These are phyloP conservation scores for Malus hybrid DNA, from an alignment of 331 rosid species.

Conservation along the genomic window DNA sequence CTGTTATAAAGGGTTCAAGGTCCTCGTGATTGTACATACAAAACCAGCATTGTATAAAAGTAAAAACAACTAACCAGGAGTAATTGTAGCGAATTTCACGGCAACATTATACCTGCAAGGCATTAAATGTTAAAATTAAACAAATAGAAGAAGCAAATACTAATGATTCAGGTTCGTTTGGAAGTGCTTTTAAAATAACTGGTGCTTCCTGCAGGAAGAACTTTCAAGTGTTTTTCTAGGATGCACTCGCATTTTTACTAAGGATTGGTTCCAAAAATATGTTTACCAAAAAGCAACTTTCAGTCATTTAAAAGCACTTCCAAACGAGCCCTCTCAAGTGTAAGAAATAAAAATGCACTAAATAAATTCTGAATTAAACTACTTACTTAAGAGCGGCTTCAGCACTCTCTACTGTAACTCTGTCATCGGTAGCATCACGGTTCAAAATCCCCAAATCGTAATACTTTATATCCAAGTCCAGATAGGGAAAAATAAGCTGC, in stretches of 20 bases:
- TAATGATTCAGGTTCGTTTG: too few species aligned
- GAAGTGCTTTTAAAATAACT: too few species aligned
- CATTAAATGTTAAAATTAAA: conserved; percentile 9
- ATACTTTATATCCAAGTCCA: conserved; percentile 89
- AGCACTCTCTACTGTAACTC: conserved; percentile 85
- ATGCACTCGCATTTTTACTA: too few species aligned
- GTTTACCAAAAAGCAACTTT: too few species aligned
- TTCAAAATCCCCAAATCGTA: conserved; percentile 82
- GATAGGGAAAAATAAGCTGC: conserved; percentile 88
- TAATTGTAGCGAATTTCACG: conserved; percentile 92
- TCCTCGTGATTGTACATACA: background rate
- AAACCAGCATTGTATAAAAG: conserved; percentile 5
- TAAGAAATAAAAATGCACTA: background rate
- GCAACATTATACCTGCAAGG: conserved; percentile 82
- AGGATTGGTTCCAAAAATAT: too few species aligned
- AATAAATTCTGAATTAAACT: background rate
- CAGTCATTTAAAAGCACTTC: too few species aligned
- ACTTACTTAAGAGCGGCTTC: conserved; percentile 89
- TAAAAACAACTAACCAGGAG: conserved; percentile 65
- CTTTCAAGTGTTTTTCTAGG: background rate
- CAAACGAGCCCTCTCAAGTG: background rate
- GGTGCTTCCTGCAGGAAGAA: background rate
- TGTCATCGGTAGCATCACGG: conserved; percentile 84
- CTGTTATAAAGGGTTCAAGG: background rate
- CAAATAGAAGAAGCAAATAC: background rate